Evolutionary conservation across 768 basidiomycete species (phyloP), one percentile per base, ranked within the genome.

Genomic region (Lactarius quietus): DNA sequence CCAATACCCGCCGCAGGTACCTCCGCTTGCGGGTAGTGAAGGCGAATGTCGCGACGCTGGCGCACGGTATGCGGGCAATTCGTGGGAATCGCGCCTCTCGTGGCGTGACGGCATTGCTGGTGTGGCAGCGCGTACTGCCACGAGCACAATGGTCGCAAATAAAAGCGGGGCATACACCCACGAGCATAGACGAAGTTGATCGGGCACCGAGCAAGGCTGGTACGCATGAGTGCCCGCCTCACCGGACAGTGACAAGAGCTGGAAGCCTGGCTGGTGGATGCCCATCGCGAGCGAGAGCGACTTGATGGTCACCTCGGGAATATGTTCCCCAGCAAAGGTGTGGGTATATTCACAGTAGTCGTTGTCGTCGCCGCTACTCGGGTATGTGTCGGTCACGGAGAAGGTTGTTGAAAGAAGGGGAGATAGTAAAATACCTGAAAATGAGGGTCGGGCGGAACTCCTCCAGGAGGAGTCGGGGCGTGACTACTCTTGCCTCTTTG

Each of bases 221-320:
- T 93, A 87, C 55, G 78, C 78, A 79, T 81, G 71, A 35, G 82
- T 72, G 67, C 74, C 41, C 54, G 56, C 39, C 67, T 66, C 61
- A 28, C 81, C 81, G 54, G 78, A 80, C 28, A 98, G 83, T 1
- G 94, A 91, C 52, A 98, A 82, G 23, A 98, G 83, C 70, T 96
- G 93, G 76, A 95, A 94, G 48, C 94, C 96, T 7, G 96, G 95
- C 33, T 80, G 80, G 53, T 82, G 81, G 59, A 98, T 83, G 36
- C 91, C 92, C 86, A 93, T 92, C 4, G 88, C 90, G 81, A 95
- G 92, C 15, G 93, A 93, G 71, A 97, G 81, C 2, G 93, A 89
- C 74, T 94, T 97, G 72, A 98, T 84, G 0, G 93, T 91, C 23
- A 95, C 82, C 77, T 98, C 95, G 58, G 81, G 83, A 14, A 85